phyloP scores from a whole-genome alignment of 768 basidiomycete species.

The Roridomyces roridus region DNA sequence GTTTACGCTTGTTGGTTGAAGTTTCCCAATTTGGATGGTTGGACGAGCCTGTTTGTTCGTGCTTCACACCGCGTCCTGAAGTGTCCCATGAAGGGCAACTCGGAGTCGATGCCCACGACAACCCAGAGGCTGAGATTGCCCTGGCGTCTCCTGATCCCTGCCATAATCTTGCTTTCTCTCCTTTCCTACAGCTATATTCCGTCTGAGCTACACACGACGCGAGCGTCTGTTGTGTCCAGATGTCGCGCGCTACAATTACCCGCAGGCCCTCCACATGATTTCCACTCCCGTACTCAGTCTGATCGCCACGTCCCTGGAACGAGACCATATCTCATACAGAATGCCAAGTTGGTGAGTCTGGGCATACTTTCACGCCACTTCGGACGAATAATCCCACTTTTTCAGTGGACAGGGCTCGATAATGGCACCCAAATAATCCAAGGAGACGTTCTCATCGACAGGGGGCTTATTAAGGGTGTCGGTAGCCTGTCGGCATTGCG shows the following conservation, averaged over 20 bases:
- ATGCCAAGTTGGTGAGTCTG: conserved; percentile 61
- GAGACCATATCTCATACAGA: conserved; percentile 66
- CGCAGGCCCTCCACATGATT: conserved; percentile 53
- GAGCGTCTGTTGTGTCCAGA: too few species aligned
- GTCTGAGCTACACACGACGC: background rate
- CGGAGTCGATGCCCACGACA: too few species aligned
- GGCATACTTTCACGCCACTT: background rate
- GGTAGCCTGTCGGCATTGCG: conserved; percentile 49
- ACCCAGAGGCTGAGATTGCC: background rate
- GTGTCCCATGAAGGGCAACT: background rate
- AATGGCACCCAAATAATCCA: conserved; percentile 71
- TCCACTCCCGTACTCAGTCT: conserved; percentile 56
- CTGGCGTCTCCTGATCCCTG: background rate
- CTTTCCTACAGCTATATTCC: background rate
- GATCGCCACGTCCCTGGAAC: conserved; percentile 75
- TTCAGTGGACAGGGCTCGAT: conserved; percentile 72
- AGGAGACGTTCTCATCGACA: conserved; percentile 74
- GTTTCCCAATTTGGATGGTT: background rate
- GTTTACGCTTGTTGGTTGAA: too few species aligned
- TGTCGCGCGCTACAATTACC: conserved; percentile 49
- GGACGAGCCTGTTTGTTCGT: background rate
- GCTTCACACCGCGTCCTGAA: background rate
- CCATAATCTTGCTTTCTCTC: background rate
- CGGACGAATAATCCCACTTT: background rate
- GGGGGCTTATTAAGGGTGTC: conserved; percentile 67